Evolutionary conservation across 257 asterid species (phyloP).

Genomic region (Solanum tarijense): DNA sequence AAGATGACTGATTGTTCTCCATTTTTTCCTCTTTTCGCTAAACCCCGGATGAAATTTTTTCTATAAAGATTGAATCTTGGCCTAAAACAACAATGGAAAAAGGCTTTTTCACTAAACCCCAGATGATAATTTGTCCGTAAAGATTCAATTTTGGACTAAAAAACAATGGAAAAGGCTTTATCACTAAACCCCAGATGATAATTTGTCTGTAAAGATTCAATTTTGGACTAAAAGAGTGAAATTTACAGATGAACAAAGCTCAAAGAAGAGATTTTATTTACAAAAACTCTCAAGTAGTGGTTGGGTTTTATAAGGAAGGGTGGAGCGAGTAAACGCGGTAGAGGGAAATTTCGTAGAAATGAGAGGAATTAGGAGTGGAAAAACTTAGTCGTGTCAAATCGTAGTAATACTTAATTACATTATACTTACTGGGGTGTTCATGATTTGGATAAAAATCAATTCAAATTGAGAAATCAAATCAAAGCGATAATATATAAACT

Average conservation of each 20-base stretch:
- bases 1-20: slow-evolving; percentile 60
- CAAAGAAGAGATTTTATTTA: neutral
- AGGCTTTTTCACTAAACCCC: neutral
- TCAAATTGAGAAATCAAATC: too few species aligned
- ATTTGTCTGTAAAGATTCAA: neutral
- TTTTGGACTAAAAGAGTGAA: neutral
- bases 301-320: neutral
- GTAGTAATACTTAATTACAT: neutral
- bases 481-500: too few species aligned
- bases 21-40: neutral
- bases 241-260: neutral
- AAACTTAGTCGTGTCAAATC: slow-evolving; percentile 17
- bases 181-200: neutral
- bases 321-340: slow-evolving; percentile 1
- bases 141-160: neutral
- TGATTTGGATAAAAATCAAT: too few species aligned
- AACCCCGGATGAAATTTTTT: neutral
- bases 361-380: slow-evolving; percentile 4
- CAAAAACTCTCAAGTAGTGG: neutral
- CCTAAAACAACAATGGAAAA: neutral
- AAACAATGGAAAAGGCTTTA: neutral
- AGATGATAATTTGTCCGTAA: neutral
- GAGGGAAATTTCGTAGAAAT: neutral
- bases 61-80: neutral
- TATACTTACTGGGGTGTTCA: too few species aligned